A percentile compares a stretch with the other conserved stretches of the same genome.
Evolutionary conservation across 2,329 filamentous ascomycete species (phyloP).

Genomic region (Amauroascus verrucosus): DNA sequence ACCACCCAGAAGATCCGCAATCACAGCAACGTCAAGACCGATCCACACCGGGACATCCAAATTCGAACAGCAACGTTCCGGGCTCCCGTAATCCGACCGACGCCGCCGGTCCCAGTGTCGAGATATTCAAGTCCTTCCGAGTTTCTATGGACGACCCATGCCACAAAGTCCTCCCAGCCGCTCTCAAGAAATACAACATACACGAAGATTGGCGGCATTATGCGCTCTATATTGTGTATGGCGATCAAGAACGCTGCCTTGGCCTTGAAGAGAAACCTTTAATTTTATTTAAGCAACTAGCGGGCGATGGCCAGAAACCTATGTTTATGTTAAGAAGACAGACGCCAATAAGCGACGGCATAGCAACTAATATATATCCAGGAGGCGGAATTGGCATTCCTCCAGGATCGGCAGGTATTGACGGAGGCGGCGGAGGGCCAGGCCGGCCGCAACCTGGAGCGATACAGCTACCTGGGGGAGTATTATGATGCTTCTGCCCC

Average conservation of each 20-base stretch:
- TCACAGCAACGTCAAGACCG: conserved; percentile 27
- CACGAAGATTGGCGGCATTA: conserved; percentile 97
- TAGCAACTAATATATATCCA: conserved; percentile 25
- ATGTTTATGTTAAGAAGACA: conserved; percentile 93
- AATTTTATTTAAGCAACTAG: conserved; percentile 92
- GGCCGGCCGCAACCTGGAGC: conserved; percentile 2
- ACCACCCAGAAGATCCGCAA: conserved; percentile 31
- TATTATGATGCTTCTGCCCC: conserved; percentile 3
- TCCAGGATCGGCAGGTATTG: conserved; percentile 12
- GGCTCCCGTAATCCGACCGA: conserved; percentile 17
- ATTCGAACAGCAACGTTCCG: conserved; percentile 1
- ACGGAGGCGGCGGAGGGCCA: conserved; percentile 11
- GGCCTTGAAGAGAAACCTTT: conserved; percentile 87
- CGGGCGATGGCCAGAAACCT: conserved; percentile 93
- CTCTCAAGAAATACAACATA: conserved; percentile 96
- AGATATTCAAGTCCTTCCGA: conserved; percentile 98
- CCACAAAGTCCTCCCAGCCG: conserved; percentile 90
- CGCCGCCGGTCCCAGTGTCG: conserved; percentile 47
- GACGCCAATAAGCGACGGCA: conserved; percentile 44
- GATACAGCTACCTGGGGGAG: conserved; percentile 11
- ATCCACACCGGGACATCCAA: conserved; percentile 15
- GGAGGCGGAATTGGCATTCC: conserved; percentile 14
- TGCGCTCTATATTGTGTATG: conserved; percentile 94
- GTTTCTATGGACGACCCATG: conserved; percentile 98
- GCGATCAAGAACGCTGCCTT: conserved; percentile 92